These are phyloP conservation scores for Globisporangium middletonii DNA, from an alignment of 352 stramenopile species.

Conservation along the genomic window DNA sequence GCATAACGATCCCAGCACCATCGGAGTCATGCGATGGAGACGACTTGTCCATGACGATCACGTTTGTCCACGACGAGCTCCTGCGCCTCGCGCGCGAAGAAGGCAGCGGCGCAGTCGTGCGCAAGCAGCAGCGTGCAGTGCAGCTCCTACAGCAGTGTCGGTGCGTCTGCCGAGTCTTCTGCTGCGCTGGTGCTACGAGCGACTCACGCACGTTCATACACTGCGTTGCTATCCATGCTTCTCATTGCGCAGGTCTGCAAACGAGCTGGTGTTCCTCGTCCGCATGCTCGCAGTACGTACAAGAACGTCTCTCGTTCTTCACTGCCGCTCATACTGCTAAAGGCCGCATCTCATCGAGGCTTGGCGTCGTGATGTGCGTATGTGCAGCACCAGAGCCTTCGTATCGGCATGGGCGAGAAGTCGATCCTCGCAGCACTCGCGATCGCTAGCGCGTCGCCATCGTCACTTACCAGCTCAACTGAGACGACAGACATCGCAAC, in stretches of 20 bases:
- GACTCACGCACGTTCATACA: neutral
- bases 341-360: neutral
- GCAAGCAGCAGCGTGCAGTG: constrained; percentile 61
- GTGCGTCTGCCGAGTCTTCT: constrained; percentile 10
- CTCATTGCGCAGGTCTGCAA: constrained; percentile 23
- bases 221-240: neutral
- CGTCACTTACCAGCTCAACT: neutral
- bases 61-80: constrained; percentile 47
- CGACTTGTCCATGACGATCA: neutral
- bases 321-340: neutral
- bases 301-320: neutral
- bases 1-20: constrained; percentile 17
- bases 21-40: neutral
- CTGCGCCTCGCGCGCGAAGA: constrained; percentile 49
- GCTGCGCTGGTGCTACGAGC: neutral
- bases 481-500: neutral
- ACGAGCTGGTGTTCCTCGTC: constrained; percentile 60
- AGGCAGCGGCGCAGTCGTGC: constrained; percentile 41
- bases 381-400: constrained; percentile 71
- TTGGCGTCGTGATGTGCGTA: neutral
- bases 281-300: constrained; percentile 67
- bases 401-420: constrained; percentile 79
- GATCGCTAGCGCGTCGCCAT: constrained; percentile 23
- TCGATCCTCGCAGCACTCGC: constrained; percentile 68
- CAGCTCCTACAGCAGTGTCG: constrained; percentile 47